Percentiles rank a stretch among this genome's conserved stretches.
phyloP scores from a whole-genome alignment of 768 basidiomycete species.

The Boletus subcaerulescens region DNA sequence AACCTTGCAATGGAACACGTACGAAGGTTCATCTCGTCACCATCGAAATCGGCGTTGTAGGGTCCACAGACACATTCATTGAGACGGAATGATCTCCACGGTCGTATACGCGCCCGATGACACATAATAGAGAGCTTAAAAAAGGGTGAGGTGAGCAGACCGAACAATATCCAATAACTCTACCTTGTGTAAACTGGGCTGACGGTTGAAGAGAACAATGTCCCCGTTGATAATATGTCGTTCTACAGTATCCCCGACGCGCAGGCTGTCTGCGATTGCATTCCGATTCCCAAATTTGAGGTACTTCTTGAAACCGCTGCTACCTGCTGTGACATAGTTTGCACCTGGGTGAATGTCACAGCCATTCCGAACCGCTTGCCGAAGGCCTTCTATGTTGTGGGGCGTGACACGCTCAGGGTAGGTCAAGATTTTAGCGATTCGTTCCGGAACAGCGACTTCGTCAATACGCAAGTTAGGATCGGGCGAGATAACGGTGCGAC shows the following conservation, averaged over 20 bases:
- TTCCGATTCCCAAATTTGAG: conserved; percentile 81
- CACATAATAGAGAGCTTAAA: conserved; percentile 96
- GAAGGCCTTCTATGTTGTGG: conserved; percentile 80
- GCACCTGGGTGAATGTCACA: conserved; percentile 92
- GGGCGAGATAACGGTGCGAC: conserved; percentile 96
- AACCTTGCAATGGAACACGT: conserved; percentile 28
- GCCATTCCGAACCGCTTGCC: conserved; percentile 81
- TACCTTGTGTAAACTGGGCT: conserved; percentile 96
- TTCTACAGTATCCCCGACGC: conserved; percentile 91
- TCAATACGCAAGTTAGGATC: conserved; percentile 99
- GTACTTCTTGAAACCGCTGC: conserved; percentile 81
- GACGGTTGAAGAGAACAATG: conserved; percentile 96
- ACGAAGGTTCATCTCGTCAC: conserved; percentile 99
- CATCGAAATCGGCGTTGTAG: conserved; percentile 99
- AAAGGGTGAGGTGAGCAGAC: conserved; percentile 1
- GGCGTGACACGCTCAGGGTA: conserved; percentile 94
- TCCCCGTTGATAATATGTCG: conserved; percentile 94
- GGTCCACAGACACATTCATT: conserved; percentile 99
- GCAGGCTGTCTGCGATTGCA: conserved; percentile 76
- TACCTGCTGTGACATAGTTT: conserved; percentile 84
- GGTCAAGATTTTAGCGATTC: conserved; percentile 91
- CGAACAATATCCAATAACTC: conserved; percentile 2
- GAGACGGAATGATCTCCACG: conserved; percentile 95
- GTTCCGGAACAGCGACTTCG: conserved; percentile 95
- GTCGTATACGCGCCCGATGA: conserved; percentile 92